Conservation (phyloP, 345 rosid species). For the Barbarea vulgaris region DNA sequence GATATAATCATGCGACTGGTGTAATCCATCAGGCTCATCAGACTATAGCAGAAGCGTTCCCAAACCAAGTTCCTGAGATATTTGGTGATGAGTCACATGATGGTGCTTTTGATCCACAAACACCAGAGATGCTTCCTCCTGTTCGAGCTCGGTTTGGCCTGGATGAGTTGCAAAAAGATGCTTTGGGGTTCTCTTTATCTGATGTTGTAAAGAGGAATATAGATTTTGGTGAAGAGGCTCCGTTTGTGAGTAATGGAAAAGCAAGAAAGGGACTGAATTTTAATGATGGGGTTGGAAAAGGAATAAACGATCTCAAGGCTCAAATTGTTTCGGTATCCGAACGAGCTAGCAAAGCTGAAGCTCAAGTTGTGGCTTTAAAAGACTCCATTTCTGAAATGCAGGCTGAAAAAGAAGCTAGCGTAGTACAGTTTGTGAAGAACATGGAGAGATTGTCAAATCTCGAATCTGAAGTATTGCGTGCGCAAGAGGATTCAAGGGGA, state of each 20-base stretch:
- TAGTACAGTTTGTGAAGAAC: constrained; percentile 64
- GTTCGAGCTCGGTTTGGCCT: constrained; percentile 45
- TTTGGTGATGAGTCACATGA: constrained; percentile 66
- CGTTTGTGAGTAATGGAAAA: constrained; percentile 51
- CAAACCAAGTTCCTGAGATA: constrained; percentile 68
- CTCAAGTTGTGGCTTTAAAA: constrained; percentile 65
- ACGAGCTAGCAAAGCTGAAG: constrained; percentile 63
- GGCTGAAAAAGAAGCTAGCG: constrained; percentile 79
- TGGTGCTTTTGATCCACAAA: constrained; percentile 57
- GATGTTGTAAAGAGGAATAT: constrained; percentile 53
- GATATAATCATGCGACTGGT: constrained; percentile 93
- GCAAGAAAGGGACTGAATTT: constrained; percentile 79
- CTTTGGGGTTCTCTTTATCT: constrained; percentile 53
- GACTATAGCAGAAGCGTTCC: constrained; percentile 87
- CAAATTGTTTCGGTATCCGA: constrained; percentile 68
- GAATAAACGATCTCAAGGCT: constrained; percentile 45
- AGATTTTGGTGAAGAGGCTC: constrained; percentile 57
- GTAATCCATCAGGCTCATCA: constrained; percentile 84
- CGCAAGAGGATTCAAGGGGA: constrained; percentile 61
- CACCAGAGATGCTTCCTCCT: constrained; percentile 61
- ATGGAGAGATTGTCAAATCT: constrained; percentile 70
- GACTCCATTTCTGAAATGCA: constrained; percentile 72
- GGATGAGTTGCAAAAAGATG: constrained; percentile 61
- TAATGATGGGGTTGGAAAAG: constrained; percentile 59
- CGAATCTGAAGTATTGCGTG: constrained; percentile 65